Evolutionary conservation across 257 asterid genomes (phyloP).

Genomic region (Fraxinus excelsior): DNA sequence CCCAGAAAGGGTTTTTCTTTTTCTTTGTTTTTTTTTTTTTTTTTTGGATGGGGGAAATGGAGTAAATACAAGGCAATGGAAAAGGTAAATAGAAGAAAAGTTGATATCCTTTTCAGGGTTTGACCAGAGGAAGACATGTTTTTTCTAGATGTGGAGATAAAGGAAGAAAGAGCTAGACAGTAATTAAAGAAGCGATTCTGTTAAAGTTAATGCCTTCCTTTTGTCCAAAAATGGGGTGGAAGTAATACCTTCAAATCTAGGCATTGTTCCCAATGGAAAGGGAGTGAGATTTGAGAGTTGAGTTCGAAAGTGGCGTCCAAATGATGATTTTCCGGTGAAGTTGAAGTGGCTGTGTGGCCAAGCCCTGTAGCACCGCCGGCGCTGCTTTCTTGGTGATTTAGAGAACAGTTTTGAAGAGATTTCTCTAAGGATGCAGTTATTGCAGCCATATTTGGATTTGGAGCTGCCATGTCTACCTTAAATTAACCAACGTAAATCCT

Average conservation of each 20-base stretch:
- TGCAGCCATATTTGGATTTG: conserved; percentile 72
- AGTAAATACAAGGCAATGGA: neutral
- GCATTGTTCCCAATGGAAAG: conserved; percentile 98
- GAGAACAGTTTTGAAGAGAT: conserved; percentile 73
- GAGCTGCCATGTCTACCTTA: conserved; percentile 36
- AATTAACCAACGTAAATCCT: neutral
- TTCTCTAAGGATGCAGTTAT: conserved; percentile 73
- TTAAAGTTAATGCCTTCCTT: no score
- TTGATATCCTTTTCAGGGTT: neutral
- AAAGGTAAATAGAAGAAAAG: neutral
- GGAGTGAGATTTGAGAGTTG: conserved; percentile 72
- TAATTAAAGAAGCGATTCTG: neutral
- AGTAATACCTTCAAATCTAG: conserved; percentile 77
- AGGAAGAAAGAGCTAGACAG: neutral
- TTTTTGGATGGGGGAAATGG: neutral
- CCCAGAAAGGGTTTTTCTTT: neutral
- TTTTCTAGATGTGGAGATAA: conserved; percentile 19
- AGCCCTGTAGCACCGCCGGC: conserved; percentile 19
- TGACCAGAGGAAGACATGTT: neutral
- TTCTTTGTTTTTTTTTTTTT: no score
- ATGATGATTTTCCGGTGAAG: conserved; percentile 5
- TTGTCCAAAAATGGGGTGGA: neutral
- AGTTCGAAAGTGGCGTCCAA: conserved; percentile 52
- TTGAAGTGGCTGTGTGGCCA: conserved; percentile 25
- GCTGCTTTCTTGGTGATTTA: conserved; percentile 42